These are phyloP conservation scores for Cladorrhinum sp. DNA, from an alignment of 2,329 filamentous ascomycete genomes.

Conservation along the genomic window DNA sequence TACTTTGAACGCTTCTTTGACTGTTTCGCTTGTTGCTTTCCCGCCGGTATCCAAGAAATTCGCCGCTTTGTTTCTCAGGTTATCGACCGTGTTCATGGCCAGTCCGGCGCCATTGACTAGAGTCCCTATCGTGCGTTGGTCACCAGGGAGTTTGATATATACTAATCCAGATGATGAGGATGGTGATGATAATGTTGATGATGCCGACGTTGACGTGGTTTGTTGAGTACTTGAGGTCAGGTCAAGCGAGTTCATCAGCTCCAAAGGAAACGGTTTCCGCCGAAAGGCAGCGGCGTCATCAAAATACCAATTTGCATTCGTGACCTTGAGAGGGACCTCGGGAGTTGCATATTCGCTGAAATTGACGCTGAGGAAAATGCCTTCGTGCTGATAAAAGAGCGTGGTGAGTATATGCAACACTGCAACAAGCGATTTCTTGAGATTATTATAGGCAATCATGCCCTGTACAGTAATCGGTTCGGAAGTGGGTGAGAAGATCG, in stretches of 20 bases:
- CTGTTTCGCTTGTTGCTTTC: conserved; percentile 79
- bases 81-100: conserved; percentile 88
- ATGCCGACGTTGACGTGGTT: too few relatives aligned
- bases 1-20: conserved; percentile 72
- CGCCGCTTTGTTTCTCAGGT: conserved; percentile 66
- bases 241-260: too few relatives aligned
- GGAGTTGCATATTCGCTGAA: conserved; percentile 20
- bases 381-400: conserved; percentile 47
- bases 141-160: conserved; percentile 61
- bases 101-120: conserved; percentile 87
- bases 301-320: conserved; percentile 45
- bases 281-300: conserved; percentile 43
- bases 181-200: too few relatives aligned
- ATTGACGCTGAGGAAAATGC: conserved; percentile 42
- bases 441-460: too few relatives aligned
- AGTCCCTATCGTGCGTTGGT: conserved; percentile 66
- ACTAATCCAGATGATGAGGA: conserved; percentile 59
- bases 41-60: conserved; percentile 92
- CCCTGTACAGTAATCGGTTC: too few relatives aligned
- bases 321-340: conserved; percentile 18
- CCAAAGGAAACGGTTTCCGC: conserved; percentile 24
- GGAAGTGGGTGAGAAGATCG: too few relatives aligned
- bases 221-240: too few relatives aligned
- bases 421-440: neutral
- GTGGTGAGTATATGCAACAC: neutral